Conservation (phyloP, 305 asterid genomes). For the Fraxinus latifolia region DNA sequence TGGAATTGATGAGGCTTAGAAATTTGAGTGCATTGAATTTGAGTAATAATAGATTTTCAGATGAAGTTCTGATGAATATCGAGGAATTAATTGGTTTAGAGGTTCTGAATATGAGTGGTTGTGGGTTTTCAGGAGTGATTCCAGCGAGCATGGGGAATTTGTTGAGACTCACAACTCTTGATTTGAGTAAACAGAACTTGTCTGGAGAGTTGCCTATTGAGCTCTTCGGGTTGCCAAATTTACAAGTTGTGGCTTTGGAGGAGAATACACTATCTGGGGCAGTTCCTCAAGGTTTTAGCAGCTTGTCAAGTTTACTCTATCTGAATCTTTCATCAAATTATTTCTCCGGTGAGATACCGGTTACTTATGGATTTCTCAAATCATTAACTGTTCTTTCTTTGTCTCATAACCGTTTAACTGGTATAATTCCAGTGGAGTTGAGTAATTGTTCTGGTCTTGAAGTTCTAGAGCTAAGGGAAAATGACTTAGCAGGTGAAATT, state of each 20-base stretch:
- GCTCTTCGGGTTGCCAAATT: conserved; percentile 66
- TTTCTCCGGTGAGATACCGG: conserved; percentile 58
- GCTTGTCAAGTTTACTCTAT: conserved; percentile 59
- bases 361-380: conserved; percentile 59
- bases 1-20: conserved; percentile 48
- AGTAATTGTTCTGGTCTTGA: conserved; percentile 59
- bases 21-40: conserved; percentile 63
- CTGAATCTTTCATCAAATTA: conserved; percentile 66
- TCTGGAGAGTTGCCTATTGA: conserved; percentile 72
- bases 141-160: conserved; percentile 57
- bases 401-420: conserved; percentile 45
- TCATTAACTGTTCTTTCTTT: conserved; percentile 53
- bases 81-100: conserved; percentile 46
- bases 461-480: conserved; percentile 49
- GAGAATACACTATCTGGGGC: conserved; percentile 57
- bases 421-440: conserved; percentile 57
- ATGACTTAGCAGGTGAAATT: conserved; percentile 44
- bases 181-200: conserved; percentile 68
- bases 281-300: conserved; percentile 84
- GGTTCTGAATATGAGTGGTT: conserved; percentile 63
- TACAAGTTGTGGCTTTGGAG: conserved; percentile 60
- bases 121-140: conserved; percentile 59
- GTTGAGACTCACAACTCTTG: conserved; percentile 51
- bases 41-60: conserved; percentile 56
- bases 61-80: conserved; percentile 40